These are phyloP conservation scores for Penicillium verhagenii DNA, from an alignment of 495 filamentous ascomycete genomes.

Conservation along the genomic window DNA sequence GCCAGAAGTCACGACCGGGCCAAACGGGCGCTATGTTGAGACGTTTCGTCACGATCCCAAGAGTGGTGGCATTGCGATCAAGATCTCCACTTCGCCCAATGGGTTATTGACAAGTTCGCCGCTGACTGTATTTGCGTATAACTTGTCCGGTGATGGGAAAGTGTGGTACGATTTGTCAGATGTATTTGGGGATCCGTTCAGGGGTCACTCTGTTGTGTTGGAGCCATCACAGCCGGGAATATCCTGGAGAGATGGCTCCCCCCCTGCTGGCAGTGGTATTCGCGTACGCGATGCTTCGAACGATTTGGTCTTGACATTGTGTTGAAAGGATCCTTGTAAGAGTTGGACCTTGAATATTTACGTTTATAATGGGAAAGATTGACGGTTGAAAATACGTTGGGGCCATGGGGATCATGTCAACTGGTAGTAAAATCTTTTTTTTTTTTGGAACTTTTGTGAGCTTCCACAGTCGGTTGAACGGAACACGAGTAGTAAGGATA, in stretches of 20 bases:
- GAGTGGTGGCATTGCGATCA: constrained; percentile 55
- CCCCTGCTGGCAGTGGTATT: constrained; percentile 51
- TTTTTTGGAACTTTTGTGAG: too few species aligned
- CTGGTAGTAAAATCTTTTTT: too few species aligned
- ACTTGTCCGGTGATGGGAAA: constrained; percentile 35
- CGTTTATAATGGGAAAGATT: too few species aligned
- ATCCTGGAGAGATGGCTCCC: constrained; percentile 49
- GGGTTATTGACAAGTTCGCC: constrained; percentile 51
- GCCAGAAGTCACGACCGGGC: constrained; percentile 25
- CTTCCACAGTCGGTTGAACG: background rate
- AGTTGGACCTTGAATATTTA: background rate
- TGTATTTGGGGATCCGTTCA: constrained; percentile 58
- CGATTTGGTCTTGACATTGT: constrained; percentile 39
- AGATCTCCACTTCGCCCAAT: constrained; percentile 46
- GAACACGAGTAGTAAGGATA: too few species aligned
- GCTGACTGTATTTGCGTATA: constrained; percentile 55
- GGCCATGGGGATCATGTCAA: too few species aligned
- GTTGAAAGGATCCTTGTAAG: constrained; percentile 12
- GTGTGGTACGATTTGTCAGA: constrained; percentile 60
- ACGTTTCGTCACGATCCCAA: constrained; percentile 41
- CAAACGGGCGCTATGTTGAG: constrained; percentile 35
- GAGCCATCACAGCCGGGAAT: constrained; percentile 39
- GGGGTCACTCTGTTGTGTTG: constrained; percentile 41
- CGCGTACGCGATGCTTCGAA: constrained; percentile 30
- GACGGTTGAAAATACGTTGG: too few species aligned